phyloP scores from a whole-genome alignment of 1,284 basidiomycete genomes.

The Coriolopsis trogii region DNA sequence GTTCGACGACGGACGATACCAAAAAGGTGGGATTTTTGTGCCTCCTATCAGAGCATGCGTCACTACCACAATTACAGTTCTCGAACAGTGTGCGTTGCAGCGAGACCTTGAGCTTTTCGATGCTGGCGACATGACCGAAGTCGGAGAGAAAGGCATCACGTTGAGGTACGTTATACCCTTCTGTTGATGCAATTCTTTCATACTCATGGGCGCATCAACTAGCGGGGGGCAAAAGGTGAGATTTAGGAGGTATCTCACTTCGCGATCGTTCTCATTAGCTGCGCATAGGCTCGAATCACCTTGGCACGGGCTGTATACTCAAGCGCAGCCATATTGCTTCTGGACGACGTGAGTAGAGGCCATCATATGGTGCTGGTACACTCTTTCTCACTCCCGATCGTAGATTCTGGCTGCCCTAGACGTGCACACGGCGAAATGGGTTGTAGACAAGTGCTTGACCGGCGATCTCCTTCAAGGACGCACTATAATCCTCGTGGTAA shows the following conservation, averaged over 20 bases:
- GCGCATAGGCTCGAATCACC: constrained; percentile 63
- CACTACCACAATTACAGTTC: constrained; percentile 44
- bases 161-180: constrained; percentile 37
- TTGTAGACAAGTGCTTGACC: constrained; percentile 74
- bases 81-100: constrained; percentile 66
- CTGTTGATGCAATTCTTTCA: background rate
- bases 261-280: background rate
- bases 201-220: background rate
- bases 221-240: constrained; percentile 70
- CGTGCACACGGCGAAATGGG: constrained; percentile 73
- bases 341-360: constrained; percentile 56
- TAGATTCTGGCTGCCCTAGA: constrained; percentile 56
- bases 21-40: constrained; percentile 37
- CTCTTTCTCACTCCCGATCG: background rate
- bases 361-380: too few relatives aligned
- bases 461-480: constrained; percentile 70
- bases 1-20: constrained; percentile 45
- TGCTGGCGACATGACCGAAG: constrained; percentile 75
- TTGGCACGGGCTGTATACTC: constrained; percentile 76
- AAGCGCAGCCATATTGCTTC: constrained; percentile 58
- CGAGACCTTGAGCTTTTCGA: constrained; percentile 68
- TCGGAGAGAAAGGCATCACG: constrained; percentile 68
- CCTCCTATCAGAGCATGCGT: background rate
- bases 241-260: background rate
- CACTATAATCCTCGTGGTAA: constrained; percentile 74